Base-by-base conservation (phyloP, 768 basidiomycete species). In the Rhodotorula graminis region DNA sequence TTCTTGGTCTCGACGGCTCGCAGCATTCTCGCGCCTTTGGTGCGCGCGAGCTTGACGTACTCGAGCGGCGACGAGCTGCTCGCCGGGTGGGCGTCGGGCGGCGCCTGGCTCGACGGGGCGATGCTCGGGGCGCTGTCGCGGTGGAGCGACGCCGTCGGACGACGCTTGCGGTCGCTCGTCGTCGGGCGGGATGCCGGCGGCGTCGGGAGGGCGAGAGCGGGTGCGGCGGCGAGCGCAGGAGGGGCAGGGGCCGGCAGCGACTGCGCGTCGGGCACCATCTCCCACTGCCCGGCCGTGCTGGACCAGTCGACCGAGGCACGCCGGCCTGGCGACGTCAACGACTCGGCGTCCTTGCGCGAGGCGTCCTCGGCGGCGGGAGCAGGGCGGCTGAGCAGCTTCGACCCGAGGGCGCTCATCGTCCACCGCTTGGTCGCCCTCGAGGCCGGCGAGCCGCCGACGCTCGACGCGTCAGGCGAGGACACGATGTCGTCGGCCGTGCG, bases 41-140 rank as follows among this genome's bases (percentile, higher is more conserved):
- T 95, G 37, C 92, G 90, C 5, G 93, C 92, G 18, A 95, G 85
- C 81, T 95, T 95, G 69, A 93, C 89, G 77, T 92, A 93, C 80
- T 94, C 92, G 52, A 94, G 81, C 80, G 93, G 92, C 2, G 91
- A 90, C 46, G 57, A 25, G 50, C 50, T 52, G 58, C 47, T 66
- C 2, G 57, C 64, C 0, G 66, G 50, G 3, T 64, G 61, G 5
- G 61, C 62, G 23, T 65, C 64, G 23, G 68, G 69, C 57, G 69
- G 69, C 3, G 58, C 25, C 25, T 68, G 67, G 29, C 64, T 65
- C 29, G 58, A 42, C 25, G 52, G 33, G 0, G 71, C 61, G 15
- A 73, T 15, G 2, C 23, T n/a, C 9, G 64, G 72, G 14, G 53
- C 31, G 19, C 64, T 57, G 8, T n/a, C 11, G 23, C 33, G 33